phyloP scores from a whole-genome alignment of 2,329 filamentous ascomycete genomes.

The Elsinoe fawcettii region DNA sequence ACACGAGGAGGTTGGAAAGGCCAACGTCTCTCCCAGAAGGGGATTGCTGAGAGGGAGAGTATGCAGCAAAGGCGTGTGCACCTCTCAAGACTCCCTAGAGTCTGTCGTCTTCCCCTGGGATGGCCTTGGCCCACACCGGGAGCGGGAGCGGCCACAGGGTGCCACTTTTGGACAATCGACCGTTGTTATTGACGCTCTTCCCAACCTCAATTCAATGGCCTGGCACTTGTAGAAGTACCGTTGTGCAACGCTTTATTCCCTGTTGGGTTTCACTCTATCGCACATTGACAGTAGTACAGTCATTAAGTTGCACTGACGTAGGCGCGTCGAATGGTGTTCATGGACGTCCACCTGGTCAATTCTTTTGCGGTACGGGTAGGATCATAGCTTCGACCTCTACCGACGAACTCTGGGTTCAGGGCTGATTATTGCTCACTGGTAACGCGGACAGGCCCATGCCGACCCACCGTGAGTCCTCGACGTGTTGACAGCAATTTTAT shows the following conservation, averaged over 20 bases:
- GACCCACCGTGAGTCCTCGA: constrained; percentile 5
- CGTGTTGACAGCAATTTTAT: constrained; percentile 8
- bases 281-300: neutral
- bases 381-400: constrained; percentile 7
- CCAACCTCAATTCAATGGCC: constrained; percentile 3
- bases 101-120: neutral
- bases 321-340: neutral
- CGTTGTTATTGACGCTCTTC: constrained; percentile 3
- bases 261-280: constrained; percentile 15
- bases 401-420: neutral
- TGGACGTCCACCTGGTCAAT: neutral
- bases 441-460: neutral
- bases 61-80: neutral
- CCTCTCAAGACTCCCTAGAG: neutral
- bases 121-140: neutral
- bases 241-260: constrained; percentile 12
- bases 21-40: constrained; percentile 7
- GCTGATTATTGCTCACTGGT: neutral
- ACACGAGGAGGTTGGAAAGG: constrained; percentile 15
- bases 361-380: constrained; percentile 3
- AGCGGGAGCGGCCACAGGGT: constrained; percentile 1
- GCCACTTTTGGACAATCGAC: constrained; percentile 2
- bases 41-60: neutral
- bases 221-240: constrained; percentile 3
- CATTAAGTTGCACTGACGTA: neutral